Conservation (phyloP, 2,329 filamentous ascomycete genomes). For the Neodidymelliopsis sp. region DNA sequence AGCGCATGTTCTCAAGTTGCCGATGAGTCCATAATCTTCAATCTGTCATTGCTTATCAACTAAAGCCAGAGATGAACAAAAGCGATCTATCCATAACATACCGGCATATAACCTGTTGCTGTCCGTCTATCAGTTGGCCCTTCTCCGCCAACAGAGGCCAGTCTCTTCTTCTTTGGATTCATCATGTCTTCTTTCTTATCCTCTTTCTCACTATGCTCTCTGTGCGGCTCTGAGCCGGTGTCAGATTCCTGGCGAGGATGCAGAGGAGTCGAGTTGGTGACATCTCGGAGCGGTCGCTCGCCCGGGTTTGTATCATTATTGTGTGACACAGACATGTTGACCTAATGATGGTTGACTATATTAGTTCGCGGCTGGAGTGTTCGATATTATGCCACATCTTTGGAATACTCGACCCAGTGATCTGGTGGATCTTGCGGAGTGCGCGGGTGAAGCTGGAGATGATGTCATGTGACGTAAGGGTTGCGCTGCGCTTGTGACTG, state of each 20-base stretch:
- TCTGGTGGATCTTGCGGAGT: conserved; percentile 9
- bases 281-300: conserved; percentile 19
- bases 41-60: conserved; percentile 10
- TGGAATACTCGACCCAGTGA: not conserved
- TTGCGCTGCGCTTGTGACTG: not conserved
- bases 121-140: conserved; percentile 30
- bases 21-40: conserved; percentile 81
- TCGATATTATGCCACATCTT: conserved; percentile 5
- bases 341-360: not conserved
- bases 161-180: conserved; percentile 18
- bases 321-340: conserved; percentile 16
- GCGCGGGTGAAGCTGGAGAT: not conserved
- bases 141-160: conserved; percentile 12
- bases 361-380: conserved; percentile 16
- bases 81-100: conserved; percentile 1
- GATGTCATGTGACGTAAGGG: conserved; percentile 3
- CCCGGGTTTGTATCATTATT: conserved; percentile 8
- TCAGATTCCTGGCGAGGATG: conserved; percentile 12
- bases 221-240: conserved; percentile 19
- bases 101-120: conserved; percentile 38
- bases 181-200: conserved; percentile 13
- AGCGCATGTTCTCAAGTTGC: conserved; percentile 77
- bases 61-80: not conserved
- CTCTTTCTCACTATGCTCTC: conserved; percentile 12
- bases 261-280: conserved; percentile 17